Base-by-base conservation (phyloP, 305 asterid species). In the Salvia sclarea region DNA sequence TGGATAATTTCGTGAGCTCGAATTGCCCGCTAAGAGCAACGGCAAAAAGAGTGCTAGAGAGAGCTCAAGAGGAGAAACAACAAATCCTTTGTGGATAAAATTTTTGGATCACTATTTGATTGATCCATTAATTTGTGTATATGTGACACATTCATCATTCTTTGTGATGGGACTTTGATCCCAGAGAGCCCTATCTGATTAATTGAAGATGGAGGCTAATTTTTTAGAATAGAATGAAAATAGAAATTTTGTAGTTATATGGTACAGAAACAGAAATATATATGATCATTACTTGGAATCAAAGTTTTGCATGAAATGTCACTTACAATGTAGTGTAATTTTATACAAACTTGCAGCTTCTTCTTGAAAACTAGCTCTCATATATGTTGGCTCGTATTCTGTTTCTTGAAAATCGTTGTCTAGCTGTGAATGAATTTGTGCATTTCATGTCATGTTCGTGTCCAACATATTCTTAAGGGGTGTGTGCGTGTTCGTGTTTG, bases 11-110 rank as follows among this genome's bases (percentile, higher is more conserved):
- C 31, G 96, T 83, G 69, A 86, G 91, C 78, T 79, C 97, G 6
- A 81, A 81, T 31, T 88, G 96, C 72, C 90, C 96, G 30, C 63
- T 88, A 2, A 83, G 92, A 75, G 86, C 96, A 2, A 85, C 96
- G n/a, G 89, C 97, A 4, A 78, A 80, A 71, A 85, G 78, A 80
- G 88, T 85, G 30, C 66, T 88, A 9, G 61, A 52, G 24, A 79
- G 81, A 61, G 77, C 71, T 52, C 66, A 78, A 5, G 35, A 70
- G 60, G 65, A 76, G 37, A 49, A 70, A 28, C 53, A 75, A 52
- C 57, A 68, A 16, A 18, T 71, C 40, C 33, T 68, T 43, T 64
- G 72, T 50, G 61, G 65, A 56, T 31, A 48, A 43, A 6, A 48
- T 3, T 21, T 16, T 58, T 37, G 41, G 30, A 21, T 41, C 62